These are phyloP conservation scores for Tylopilus plumbeoviolaceoides DNA, from an alignment of 768 basidiomycete species.

Conservation along the genomic window DNA sequence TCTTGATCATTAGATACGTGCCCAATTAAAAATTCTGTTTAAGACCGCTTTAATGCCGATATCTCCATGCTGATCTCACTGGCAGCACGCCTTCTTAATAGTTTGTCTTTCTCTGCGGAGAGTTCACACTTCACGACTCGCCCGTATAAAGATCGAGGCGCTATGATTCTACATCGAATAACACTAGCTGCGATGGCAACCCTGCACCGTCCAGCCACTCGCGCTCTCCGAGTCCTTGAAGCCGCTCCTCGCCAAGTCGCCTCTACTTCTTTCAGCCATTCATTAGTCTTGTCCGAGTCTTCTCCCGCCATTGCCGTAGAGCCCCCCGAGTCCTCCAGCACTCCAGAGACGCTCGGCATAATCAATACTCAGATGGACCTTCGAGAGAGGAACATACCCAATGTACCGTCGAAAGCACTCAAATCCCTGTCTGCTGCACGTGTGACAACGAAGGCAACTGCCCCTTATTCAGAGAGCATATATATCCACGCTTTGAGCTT, in stretches of 20 bases:
- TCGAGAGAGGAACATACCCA: slow-evolving; percentile 32
- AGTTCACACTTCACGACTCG: neutral
- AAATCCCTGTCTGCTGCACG: slow-evolving; percentile 1
- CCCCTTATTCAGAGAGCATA: neutral
- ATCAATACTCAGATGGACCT: slow-evolving; percentile 46
- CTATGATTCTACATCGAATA: neutral
- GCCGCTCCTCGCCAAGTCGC: slow-evolving; percentile 6
- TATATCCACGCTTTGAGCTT: slow-evolving; percentile 10
- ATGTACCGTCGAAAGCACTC: slow-evolving; percentile 2
- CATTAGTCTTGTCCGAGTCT: slow-evolving; percentile 12
- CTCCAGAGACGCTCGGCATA: slow-evolving; percentile 44
- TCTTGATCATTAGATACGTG: neutral
- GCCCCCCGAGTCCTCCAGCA: slow-evolving; percentile 7
- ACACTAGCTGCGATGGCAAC: slow-evolving; percentile 13
- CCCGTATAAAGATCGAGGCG: slow-evolving; percentile 17
- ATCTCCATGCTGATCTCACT: neutral
- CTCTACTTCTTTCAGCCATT: slow-evolving; percentile 14
- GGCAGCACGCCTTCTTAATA: neutral
- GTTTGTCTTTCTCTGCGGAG: neutral
- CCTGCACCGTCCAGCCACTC: slow-evolving; percentile 5
- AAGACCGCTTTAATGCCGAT: slow-evolving; percentile 24
- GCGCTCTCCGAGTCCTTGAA: slow-evolving; percentile 6
- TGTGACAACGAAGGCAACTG: slow-evolving; percentile 8
- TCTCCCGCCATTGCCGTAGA: slow-evolving; percentile 2
- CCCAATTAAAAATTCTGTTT: neutral